Base-by-base conservation (phyloP, 805 yeast species). In the Dipodascus albidus region DNA sequence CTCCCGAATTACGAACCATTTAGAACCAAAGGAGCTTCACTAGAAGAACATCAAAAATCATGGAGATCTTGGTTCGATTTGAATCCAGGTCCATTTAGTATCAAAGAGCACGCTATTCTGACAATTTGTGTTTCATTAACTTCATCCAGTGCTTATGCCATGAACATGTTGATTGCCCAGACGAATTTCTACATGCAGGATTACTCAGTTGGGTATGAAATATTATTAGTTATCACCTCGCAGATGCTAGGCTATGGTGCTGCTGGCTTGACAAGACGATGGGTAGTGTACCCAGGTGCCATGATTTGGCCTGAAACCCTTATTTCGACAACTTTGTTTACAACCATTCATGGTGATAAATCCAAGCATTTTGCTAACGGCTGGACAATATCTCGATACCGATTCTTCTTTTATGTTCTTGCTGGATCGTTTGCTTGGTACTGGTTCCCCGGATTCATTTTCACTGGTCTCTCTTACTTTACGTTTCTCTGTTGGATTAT, bases 291-390 rank as follows among this genome's bases (percentile, higher is more conserved):
- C 23, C 24, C 31, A 4, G 31, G 31, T 19, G 24, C 49, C 31
- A 47, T 47, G 49, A 19, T 47, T 3, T 47, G 49, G 49, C 49
- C 49, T 11, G 49, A 47, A 19, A 47, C 49, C 23, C 23, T 47
- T 8, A 22, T 47, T 9, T 22, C 49, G n/a, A 47, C 24, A n/a
- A 22, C 49, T 8, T 23, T 47, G 31, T 47, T 22, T n/a, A 47
- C 49, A 11, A 38, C 44, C 17, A 38, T 38, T 19, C 44, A 38
- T 14, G 44, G 44, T n/a, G 44, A 38, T 19, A 47, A 47, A 27
- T 21, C 24, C 6, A 20, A 47, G 24, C 31, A 47, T 17, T 3
- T 4, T 15, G 49, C 49, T 3, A 47, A 47, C 31, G 49, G 49
- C 4, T 47, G 49, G 49, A 47, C 49, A 22, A 22, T 47, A 23